Base-by-base conservation (phyloP, 1,284 basidiomycete species). In the Rugosomyces carneus region DNA sequence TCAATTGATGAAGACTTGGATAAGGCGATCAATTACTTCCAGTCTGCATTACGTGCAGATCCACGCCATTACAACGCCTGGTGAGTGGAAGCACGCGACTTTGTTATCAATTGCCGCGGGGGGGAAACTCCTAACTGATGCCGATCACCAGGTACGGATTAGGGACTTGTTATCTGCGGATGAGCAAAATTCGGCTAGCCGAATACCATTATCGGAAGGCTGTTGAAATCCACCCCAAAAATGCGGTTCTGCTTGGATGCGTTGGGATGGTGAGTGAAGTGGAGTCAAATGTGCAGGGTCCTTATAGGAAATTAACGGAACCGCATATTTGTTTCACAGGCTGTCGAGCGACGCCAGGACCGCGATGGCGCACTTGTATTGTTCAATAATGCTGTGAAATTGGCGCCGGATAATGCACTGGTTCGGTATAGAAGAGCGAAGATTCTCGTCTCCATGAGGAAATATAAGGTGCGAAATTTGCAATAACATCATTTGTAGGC, bases 161-260 rank as follows among this genome's bases (percentile, higher is more conserved):
- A 55, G 93, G 94, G 45, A 87, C 89, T 40, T 94, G 92, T 61
- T 97, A 95, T 72, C 74, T 93, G 63, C 79, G 89, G 57, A 88
- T 86, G 76, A 93, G 88, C 68, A 94, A 93, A 71, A 72, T 88
- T 53, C 81, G 87, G 44, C 73, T 93, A 51, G 93, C 93, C 31
- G 91, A 96, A 64, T 96, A 93, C 69, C 93, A 96, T 68, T 96
- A 91, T 71, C 79, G 88, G 55, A 86, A 85, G 62, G 93, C 94
- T 2, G 75, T 83, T 27, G 80, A 89, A 57, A 93, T 97, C 62
- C 92, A 96, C 65, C 89, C 91, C 37, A 79, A 81, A 54, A 97
- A 94, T 64, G 89, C 90, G 16, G 90, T 96, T 16, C 70, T 96
- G 52, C 69, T 93, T 48, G 90, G 89, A 58, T 93, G 89, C 66